Evolutionary conservation across 2,329 filamentous ascomycete species (phyloP).

Genomic region (Pseudogymnoascus pannorum): DNA sequence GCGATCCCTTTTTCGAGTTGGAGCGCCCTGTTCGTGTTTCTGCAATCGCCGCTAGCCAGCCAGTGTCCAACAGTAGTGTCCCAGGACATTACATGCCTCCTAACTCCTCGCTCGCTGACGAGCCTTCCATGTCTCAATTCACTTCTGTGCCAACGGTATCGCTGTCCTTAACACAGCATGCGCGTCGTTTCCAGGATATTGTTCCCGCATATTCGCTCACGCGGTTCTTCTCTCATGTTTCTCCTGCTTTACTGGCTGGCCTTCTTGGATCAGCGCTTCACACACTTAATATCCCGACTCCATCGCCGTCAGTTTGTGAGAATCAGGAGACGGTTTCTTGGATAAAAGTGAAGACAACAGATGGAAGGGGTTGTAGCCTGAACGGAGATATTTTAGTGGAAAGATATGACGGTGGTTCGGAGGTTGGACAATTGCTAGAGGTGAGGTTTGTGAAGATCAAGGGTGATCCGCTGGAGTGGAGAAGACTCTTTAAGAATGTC

Average conservation of each 20-base stretch:
- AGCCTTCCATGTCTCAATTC: slow-evolving; percentile 84
- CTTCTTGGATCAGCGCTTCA: slow-evolving; percentile 76
- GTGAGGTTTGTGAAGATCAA: slow-evolving; percentile 91
- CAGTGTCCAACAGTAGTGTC: slow-evolving; percentile 28
- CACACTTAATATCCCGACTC: slow-evolving; percentile 71
- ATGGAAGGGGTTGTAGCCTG: slow-evolving; percentile 63
- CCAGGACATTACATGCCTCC: background rate
- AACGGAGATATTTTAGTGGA: slow-evolving; percentile 72
- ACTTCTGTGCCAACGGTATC: slow-evolving; percentile 70
- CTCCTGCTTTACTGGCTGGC: slow-evolving; percentile 67
- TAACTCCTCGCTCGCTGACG: slow-evolving; percentile 61
- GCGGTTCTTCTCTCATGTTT: slow-evolving; percentile 82
- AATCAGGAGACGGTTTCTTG: slow-evolving; percentile 47
- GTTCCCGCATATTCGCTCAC: slow-evolving; percentile 81
- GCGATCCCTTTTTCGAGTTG: slow-evolving; percentile 78
- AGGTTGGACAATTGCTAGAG: slow-evolving; percentile 51
- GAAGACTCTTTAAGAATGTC: slow-evolving; percentile 94
- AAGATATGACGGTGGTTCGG: slow-evolving; percentile 46
- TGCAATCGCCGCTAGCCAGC: slow-evolving; percentile 37
- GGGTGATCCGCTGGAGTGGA: slow-evolving; percentile 94
- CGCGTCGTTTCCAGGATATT: slow-evolving; percentile 83
- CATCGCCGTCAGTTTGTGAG: slow-evolving; percentile 34
- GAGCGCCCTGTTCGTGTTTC: slow-evolving; percentile 60
- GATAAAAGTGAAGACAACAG: slow-evolving; percentile 62
- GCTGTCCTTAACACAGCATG: slow-evolving; percentile 79